phyloP scores from a whole-genome alignment of 306 rosid species.

The Cucurbita ficifolia region DNA sequence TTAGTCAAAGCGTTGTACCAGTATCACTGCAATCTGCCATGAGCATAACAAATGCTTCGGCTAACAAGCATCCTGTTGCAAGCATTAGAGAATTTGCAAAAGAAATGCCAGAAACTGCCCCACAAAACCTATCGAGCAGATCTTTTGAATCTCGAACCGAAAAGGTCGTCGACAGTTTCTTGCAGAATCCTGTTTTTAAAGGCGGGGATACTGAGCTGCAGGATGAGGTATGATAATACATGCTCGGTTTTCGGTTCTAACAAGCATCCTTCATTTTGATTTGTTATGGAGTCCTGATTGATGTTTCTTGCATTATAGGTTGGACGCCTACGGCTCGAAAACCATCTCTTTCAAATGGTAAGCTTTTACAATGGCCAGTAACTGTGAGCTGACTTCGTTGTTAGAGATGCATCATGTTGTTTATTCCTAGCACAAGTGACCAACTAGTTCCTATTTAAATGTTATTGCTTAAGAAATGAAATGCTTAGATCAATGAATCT shows the following conservation, averaged over 20 bases:
- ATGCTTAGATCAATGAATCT: neutral
- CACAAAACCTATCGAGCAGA: conserved; percentile 24
- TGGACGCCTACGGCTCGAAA: conserved; percentile 48
- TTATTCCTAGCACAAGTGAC: neutral
- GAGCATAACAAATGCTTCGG: conserved; percentile 17
- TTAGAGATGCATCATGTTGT: neutral
- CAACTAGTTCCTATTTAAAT: neutral
- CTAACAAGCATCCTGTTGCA: conserved; percentile 30
- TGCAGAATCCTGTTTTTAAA: conserved; percentile 62
- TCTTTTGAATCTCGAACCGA: conserved; percentile 50
- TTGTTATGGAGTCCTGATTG: conserved; percentile 4
- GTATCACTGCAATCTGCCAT: conserved; percentile 39
- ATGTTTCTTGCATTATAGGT: conserved; percentile 28
- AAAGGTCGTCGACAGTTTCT: conserved; percentile 55
- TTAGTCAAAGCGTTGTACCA: conserved; percentile 42
- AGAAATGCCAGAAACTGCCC: conserved; percentile 22
- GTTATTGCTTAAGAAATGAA: neutral
- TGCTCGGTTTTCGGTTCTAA: neutral
- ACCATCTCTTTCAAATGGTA: conserved; percentile 70
- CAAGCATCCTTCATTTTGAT: no score
- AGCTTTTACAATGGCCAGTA: conserved; percentile 1
- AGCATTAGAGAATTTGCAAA: conserved; percentile 31
- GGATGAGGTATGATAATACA: conserved; percentile 29
- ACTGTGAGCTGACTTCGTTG: neutral
- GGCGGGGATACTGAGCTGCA: conserved; percentile 34